Evolutionary conservation across 2,329 filamentous ascomycete species (phyloP), one percentile per base, ranked within the genome.

Genomic region (Penicillium sp.): DNA sequence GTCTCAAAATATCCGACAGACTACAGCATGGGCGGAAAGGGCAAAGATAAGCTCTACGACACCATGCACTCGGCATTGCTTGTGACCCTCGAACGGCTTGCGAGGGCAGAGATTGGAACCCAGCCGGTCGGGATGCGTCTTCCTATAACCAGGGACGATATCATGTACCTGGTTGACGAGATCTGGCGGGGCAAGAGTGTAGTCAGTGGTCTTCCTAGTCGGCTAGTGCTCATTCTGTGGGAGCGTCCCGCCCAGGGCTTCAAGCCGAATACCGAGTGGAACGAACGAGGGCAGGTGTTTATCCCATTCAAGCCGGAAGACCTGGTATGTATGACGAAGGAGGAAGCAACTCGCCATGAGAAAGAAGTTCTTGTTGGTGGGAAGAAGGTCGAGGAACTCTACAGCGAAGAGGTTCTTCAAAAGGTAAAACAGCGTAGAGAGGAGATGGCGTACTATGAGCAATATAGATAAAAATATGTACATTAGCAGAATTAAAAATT

Each of bases 41-140:
- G 88, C 9, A 85, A 94, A 17, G 92, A 96, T 52, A 97, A 96
- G 79, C 89, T 97, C 84, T 97, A 97, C 76, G 93, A 97, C 61
- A 88, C 89, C 44, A 90, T 97, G 35, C 80, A 95, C 3, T 88
- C 88, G 0, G 84, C 85, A 21, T 79, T 98, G 2, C 92, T 97
- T 73, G 88, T 88, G 30, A 83, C 86, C 15, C 92, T 97, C 73
- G 93, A 96, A 73, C 90, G 91, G 61, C 75, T 95, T 1, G 88
- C 90, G 0, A 84, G 86, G 60, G 73, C 81, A 35, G 79, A 83
- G 19, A 82, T 82, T 2, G 75, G 75, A 2, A 78, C 83, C 58
- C 78, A 88, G 60, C 81, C 85, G 0, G 79, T 90, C 11, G 94
- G 95, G 0, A 80, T 99, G 53, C 92, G 92, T 66, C 82, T 95